These are phyloP conservation scores for Papiliotrema fonsecae DNA, from an alignment of 1,284 basidiomycete genomes.

Conservation along the genomic window DNA sequence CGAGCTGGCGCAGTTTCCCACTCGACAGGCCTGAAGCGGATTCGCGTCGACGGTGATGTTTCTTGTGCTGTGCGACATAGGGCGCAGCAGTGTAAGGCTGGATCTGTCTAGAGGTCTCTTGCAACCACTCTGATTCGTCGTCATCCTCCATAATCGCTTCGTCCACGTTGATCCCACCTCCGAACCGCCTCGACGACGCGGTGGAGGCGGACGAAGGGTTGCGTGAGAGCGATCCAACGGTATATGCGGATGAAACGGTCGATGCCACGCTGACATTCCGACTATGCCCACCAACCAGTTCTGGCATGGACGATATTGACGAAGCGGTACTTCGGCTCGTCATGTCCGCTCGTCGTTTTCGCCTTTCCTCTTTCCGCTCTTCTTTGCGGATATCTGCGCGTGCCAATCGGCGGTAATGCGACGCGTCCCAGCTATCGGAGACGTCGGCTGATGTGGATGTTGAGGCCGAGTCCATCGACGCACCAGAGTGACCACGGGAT, in stretches of 20 bases:
- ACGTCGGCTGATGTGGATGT: slow-evolving; percentile 6
- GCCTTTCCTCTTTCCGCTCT: slow-evolving; percentile 33
- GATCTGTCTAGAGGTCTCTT: slow-evolving; percentile 1
- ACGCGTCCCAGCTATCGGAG: slow-evolving; percentile 29
- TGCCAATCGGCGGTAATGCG: slow-evolving; percentile 42
- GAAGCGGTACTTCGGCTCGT: slow-evolving; percentile 19
- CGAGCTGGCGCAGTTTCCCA: slow-evolving; percentile 11
- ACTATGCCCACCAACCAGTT: slow-evolving; percentile 27
- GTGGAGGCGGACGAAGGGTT: slow-evolving; percentile 29
- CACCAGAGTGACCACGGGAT: slow-evolving; percentile 15
- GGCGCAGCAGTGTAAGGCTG: not conserved
- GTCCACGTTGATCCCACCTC: slow-evolving; percentile 24
- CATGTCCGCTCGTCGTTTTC: slow-evolving; percentile 28
- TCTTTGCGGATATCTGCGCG: slow-evolving; percentile 37
- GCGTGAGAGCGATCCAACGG: slow-evolving; percentile 24
- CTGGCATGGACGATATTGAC: slow-evolving; percentile 28
- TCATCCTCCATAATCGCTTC: slow-evolving; percentile 41
- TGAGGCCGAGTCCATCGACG: too few relatives aligned
- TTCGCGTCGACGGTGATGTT: not conserved
- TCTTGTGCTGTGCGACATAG: not conserved
- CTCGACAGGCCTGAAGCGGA: not conserved
- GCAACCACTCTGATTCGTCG: slow-evolving; percentile 33
- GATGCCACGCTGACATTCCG: slow-evolving; percentile 2
- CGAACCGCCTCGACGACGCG: slow-evolving; percentile 23
- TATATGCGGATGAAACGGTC: slow-evolving; percentile 4